Conservation (phyloP, 331 rosid genomes). For the Stylosanthes scabra region DNA sequence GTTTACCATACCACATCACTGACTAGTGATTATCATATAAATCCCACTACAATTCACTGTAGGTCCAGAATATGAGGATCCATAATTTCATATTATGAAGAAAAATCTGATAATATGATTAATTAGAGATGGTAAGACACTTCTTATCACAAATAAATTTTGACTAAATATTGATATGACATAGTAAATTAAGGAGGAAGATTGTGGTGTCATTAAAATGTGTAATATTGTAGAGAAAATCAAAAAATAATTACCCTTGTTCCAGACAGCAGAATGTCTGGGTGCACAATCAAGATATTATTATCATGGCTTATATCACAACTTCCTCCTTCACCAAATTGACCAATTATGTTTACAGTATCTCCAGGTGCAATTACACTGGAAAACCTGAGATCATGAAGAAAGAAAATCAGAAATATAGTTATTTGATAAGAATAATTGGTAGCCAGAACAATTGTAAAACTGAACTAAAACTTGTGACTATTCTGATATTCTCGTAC, state of each 20-base stretch:
- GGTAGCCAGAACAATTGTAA: constrained; percentile 24
- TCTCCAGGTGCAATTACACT: constrained; percentile 92
- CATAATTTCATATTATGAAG: constrained; percentile 6
- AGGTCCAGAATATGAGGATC: neutral
- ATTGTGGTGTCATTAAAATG: constrained; percentile 12
- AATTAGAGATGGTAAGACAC: constrained; percentile 18
- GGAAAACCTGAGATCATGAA: constrained; percentile 59
- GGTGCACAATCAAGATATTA: constrained; percentile 83
- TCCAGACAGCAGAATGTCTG: constrained; percentile 82
- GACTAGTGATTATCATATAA: neutral
- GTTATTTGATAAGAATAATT: constrained; percentile 22
- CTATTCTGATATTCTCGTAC: constrained; percentile 16
- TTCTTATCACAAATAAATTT: constrained; percentile 17
- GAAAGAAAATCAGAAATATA: constrained; percentile 37
- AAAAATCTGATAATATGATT: constrained; percentile 7
- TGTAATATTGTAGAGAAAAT: constrained; percentile 24
- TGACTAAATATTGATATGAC: constrained; percentile 8
- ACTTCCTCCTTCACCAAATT: constrained; percentile 72
- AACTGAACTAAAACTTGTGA: constrained; percentile 23
- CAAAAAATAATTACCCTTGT: constrained; percentile 72
- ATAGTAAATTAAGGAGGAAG: constrained; percentile 29
- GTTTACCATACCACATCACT: neutral
- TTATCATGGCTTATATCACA: constrained; percentile 70
- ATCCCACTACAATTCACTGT: constrained; percentile 15
- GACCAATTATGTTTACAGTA: constrained; percentile 81